Percentiles rank a stretch among this genome's conserved stretches.
Conservation (phyloP, 2,329 filamentous ascomycete genomes). For the Alternaria burnsii region DNA sequence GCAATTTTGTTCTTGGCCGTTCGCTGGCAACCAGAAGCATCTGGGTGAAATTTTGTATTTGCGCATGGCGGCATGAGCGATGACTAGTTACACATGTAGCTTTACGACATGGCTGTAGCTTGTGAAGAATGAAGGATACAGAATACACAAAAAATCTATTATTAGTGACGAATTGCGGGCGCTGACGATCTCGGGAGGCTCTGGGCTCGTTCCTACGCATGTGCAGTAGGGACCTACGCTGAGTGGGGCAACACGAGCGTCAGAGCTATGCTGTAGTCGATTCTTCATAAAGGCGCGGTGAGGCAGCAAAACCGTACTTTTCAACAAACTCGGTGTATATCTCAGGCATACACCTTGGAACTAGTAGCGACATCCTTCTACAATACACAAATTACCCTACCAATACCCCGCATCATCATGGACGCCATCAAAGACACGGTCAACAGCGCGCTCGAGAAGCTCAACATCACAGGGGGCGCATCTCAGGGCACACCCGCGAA, state of each 20-base stretch:
- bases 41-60: not conserved
- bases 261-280: conserved; percentile 28
- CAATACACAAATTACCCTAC: conserved; percentile 13
- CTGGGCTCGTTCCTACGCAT: conserved; percentile 15
- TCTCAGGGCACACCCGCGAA: conserved; percentile 49
- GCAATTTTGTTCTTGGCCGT: conserved; percentile 1
- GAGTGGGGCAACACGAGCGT: conserved; percentile 42
- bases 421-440: conserved; percentile 53
- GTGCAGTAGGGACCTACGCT: conserved; percentile 35
- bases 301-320: conserved; percentile 8
- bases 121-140: conserved; percentile 3
- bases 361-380: conserved; percentile 11
- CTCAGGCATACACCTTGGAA: not conserved
- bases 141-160: conserved; percentile 27
- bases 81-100: not conserved
- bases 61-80: not conserved
- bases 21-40: not conserved
- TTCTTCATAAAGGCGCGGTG: conserved; percentile 14
- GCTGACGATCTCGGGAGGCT: conserved; percentile 28
- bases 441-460: conserved; percentile 54
- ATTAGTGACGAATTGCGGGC: conserved; percentile 40
- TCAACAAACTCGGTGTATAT: conserved; percentile 2
- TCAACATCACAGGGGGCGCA: conserved; percentile 49
- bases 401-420: conserved; percentile 42
- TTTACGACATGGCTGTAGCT: conserved; percentile 1